Evolutionary conservation across 805 yeast genomes (phyloP), one percentile per base, ranked within the genome.

Genomic region (Spathaspora girioi): DNA sequence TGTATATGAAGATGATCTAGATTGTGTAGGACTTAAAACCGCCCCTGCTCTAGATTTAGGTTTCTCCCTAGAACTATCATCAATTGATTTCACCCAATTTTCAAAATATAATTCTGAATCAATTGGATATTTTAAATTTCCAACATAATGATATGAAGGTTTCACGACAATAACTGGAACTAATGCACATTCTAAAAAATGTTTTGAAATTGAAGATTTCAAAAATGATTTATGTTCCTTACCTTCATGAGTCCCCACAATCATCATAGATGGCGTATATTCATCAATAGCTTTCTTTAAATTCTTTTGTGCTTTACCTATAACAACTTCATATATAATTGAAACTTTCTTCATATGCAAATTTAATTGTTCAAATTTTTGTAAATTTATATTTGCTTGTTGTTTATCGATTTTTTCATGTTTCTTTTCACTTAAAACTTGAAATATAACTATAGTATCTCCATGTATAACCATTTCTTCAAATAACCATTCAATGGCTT

Each of bases 131-230:
- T 58, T 56, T 46, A 74, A 63, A 32, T 50, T 54, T 50, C 68
- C 73, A n/a, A 57, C 56, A 50, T 66, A 64, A 42, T 64, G 60
- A 54, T 72, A 71, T 26, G 60, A 59, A 1, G 79, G 76, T 54
- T 74, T 74, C 3, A 74, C 77, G 12, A 73, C 62, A 42, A 74
- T 72, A 29, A 73, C 78, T 9, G 79, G 79, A 2, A 74, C 77
- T 52, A 72, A 61, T 0, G 78, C 77, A 56, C 68, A 73, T 58
- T 73, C 73, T 43, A 74, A 59, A 47, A 74, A 73, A 53, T 71
- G 68, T 56, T 71, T 70, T 17, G 76, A 69, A 35, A 71, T 58
- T 5, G 76, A 67, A 1, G 72, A 53, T 49, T 69, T 71, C 44
- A 72, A 61, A 40, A 73, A 60, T 12, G 65, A 57, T 47, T 56